Evolutionary conservation across 2,329 filamentous ascomycete genomes (phyloP).

Genomic region (Achaetomium macrosporum): DNA sequence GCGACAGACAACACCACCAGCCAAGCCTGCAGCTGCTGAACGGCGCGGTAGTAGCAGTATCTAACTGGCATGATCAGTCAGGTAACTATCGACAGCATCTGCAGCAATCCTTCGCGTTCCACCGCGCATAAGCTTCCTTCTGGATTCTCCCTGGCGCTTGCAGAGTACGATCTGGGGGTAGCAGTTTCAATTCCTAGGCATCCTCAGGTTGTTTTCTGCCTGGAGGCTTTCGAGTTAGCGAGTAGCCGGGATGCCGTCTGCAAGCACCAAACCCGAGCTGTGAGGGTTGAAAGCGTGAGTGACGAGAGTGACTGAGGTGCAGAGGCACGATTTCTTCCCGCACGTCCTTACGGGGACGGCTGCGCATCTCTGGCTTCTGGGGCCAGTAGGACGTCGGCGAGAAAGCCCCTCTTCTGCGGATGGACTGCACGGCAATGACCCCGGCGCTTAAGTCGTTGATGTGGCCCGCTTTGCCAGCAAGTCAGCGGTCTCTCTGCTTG

Average conservation of each 20-base stretch:
- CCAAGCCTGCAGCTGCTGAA: conserved; percentile 7
- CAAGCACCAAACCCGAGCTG: not conserved
- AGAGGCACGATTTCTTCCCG: conserved; percentile 12
- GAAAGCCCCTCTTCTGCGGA: conserved; percentile 27
- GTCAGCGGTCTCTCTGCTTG: conserved; percentile 13
- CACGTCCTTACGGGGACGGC: conserved; percentile 18
- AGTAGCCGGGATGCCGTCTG: not conserved
- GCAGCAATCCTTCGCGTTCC: not conserved
- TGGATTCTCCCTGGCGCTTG: not conserved
- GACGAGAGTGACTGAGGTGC: not conserved
- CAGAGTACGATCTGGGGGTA: not conserved
- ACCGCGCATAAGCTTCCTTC: not conserved
- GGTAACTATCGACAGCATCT: not conserved
- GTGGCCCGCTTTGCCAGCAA: conserved; percentile 34
- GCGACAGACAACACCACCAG: conserved; percentile 4
- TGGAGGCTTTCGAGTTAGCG: too few species aligned
- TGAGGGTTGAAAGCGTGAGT: too few species aligned
- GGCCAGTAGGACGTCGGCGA: conserved; percentile 30
- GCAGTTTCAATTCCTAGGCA: not conserved
- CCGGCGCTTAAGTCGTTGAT: conserved; percentile 47
- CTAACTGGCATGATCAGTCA: too few species aligned
- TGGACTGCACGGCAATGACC: conserved; percentile 43
- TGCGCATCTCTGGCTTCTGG: conserved; percentile 32
- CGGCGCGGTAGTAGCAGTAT: conserved; percentile 3
- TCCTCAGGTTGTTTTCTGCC: not conserved